A percentile compares a stretch with the other conserved stretches of the same genome.
Evolutionary conservation across 805 yeast species (phyloP).

Genomic region (Candida hungchunana): DNA sequence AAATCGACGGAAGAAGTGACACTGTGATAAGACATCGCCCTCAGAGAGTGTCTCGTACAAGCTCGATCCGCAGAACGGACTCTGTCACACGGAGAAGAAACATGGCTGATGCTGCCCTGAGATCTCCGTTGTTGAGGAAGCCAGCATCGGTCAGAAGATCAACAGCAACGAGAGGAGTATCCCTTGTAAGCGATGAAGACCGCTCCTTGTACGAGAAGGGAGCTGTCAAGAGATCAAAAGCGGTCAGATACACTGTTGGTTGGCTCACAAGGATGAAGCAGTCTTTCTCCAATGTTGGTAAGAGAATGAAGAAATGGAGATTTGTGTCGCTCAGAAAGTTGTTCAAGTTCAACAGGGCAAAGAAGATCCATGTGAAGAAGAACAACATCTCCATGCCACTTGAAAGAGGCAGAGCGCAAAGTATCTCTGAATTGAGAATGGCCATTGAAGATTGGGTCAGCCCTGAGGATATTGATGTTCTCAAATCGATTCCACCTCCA

Average conservation of each 20-base stretch:
- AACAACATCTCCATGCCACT: conserved; percentile 18
- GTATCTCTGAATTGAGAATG: conserved; percentile 26
- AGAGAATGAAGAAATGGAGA: conserved; percentile 27
- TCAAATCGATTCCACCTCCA: conserved; percentile 6
- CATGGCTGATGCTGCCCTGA: conserved; percentile 7
- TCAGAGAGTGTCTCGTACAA: background rate
- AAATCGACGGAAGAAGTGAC: background rate
- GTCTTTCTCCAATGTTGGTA: conserved; percentile 26
- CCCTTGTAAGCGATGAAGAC: conserved; percentile 10
- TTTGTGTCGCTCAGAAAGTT: conserved; percentile 23
- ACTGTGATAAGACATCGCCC: conserved; percentile 5
- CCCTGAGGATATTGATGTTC: conserved; percentile 2
- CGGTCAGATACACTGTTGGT: conserved; percentile 36
- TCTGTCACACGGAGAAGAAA: conserved; percentile 10
- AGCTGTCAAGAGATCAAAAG: conserved; percentile 30
- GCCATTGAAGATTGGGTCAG: conserved; percentile 22
- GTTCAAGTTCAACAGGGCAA: conserved; percentile 14
- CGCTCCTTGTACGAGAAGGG: conserved; percentile 17
- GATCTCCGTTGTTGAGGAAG: background rate
- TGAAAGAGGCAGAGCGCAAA: conserved; percentile 21
- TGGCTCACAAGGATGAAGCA: conserved; percentile 29
- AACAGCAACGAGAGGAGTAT: background rate
- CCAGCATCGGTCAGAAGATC: background rate
- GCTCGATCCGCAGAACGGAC: conserved; percentile 7
- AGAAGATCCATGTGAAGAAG: conserved; percentile 5